Evolutionary conservation across 2,329 filamentous ascomycete genomes (phyloP).

Genomic region (Xylaria sp.): DNA sequence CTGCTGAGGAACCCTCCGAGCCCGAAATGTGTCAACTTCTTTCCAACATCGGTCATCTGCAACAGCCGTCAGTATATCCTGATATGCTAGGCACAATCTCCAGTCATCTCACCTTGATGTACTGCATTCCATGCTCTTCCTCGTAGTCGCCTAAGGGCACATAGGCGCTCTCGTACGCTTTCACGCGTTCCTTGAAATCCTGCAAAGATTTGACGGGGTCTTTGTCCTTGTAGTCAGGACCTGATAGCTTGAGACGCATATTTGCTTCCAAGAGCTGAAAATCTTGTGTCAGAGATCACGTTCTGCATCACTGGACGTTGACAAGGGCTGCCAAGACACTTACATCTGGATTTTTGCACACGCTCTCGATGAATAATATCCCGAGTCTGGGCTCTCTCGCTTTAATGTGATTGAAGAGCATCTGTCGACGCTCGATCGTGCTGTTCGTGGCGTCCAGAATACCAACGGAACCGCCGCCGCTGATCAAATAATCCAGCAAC

Average conservation of each 20-base stretch:
- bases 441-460: constrained; percentile 98
- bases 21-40: constrained; percentile 89
- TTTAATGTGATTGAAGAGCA: constrained; percentile 82
- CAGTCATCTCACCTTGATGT: constrained; percentile 67
- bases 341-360: constrained; percentile 78
- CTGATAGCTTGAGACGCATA: constrained; percentile 94
- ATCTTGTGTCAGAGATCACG: constrained; percentile 5
- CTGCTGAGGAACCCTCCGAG: constrained; percentile 90
- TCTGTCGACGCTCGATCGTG: constrained; percentile 81
- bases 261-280: constrained; percentile 80
- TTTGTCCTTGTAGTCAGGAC: constrained; percentile 93
- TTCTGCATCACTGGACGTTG: background rate
- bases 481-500: constrained; percentile 83
- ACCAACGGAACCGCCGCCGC: constrained; percentile 82
- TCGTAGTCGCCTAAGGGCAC: constrained; percentile 88
- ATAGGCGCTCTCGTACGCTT: constrained; percentile 92
- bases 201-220: constrained; percentile 81
- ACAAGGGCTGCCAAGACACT: no score
- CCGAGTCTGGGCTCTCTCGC: constrained; percentile 83
- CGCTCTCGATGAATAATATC: constrained; percentile 92
- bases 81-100: background rate
- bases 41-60: constrained; percentile 92
- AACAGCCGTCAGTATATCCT: constrained; percentile 29
- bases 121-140: constrained; percentile 87
- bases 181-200: constrained; percentile 92